These are phyloP conservation scores for Moricandia arvensis DNA, from an alignment of 345 rosid genomes.

Conservation along the genomic window DNA sequence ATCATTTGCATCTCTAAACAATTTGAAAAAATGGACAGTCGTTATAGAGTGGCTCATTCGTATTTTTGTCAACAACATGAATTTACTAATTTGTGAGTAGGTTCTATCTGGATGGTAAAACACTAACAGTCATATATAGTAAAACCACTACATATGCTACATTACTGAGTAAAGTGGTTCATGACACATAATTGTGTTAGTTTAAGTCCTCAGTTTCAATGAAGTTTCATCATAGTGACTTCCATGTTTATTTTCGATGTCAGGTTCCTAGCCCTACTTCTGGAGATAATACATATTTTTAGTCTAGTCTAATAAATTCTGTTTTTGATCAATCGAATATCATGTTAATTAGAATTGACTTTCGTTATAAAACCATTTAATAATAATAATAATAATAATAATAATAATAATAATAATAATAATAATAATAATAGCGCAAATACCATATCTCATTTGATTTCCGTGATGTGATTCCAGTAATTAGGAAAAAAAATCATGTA, in stretches of 20 bases:
- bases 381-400: too few species aligned
- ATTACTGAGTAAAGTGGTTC: not conserved
- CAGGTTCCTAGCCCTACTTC: not conserved
- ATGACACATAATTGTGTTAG: not conserved
- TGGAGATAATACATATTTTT: too few species aligned
- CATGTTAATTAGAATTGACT: not conserved
- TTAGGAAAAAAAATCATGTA: not conserved
- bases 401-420: too few species aligned
- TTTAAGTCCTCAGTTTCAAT: not conserved
- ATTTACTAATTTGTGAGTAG: not conserved
- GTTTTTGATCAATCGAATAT: not conserved
- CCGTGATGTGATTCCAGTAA: not conserved
- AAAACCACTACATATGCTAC: not conserved
- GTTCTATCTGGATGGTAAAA: not conserved
- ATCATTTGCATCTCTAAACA: not conserved
- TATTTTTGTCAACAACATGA: not conserved
- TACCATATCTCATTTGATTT: not conserved
- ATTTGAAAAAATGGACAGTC: not conserved
- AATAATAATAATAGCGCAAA: too few species aligned
- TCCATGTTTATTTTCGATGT: not conserved
- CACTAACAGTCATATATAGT: not conserved
- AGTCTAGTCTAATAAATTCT: not conserved
- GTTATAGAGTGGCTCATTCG: not conserved
- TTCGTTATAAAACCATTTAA: not conserved
- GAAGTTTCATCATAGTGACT: not conserved